Conservation (phyloP, 2,329 filamentous ascomycete species). For the Diaporthe sp. region DNA sequence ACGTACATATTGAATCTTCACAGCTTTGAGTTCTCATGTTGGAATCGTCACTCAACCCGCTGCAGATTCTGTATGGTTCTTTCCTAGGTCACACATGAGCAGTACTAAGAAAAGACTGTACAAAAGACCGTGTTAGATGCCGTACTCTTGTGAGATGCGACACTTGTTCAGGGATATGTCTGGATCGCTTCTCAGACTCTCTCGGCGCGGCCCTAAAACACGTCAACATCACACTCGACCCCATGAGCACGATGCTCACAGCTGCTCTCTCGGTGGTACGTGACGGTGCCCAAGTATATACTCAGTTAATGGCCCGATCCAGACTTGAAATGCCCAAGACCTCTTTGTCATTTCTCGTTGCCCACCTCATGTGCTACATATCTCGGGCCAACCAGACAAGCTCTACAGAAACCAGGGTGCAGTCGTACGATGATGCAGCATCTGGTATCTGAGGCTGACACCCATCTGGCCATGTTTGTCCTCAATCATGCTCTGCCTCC, state of each 20-base stretch:
- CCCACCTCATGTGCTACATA: neutral
- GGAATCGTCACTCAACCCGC: neutral
- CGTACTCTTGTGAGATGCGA: neutral
- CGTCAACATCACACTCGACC: neutral
- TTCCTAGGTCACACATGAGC: neutral
- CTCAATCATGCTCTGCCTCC: neutral
- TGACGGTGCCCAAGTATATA: neutral
- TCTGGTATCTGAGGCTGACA: slow-evolving; percentile 21
- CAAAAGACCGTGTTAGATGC: neutral
- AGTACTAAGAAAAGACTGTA: neutral
- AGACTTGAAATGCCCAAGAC: neutral
- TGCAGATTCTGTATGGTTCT: neutral
- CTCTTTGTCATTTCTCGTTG: slow-evolving; percentile 19
- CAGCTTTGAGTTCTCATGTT: no score
- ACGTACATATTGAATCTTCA: neutral
- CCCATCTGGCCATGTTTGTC: slow-evolving; percentile 8
- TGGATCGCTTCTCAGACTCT: neutral
- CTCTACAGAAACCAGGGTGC: neutral
- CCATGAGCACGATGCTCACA: neutral
- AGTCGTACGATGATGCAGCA: slow-evolving; percentile 35
- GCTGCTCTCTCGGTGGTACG: neutral
- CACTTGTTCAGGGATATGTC: neutral
- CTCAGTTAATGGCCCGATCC: neutral
- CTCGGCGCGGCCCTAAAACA: no score
- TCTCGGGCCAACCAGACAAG: slow-evolving; percentile 21